Evolutionary conservation across 2,329 filamentous ascomycete species (phyloP).

Genomic region (Cordyceps javanica): DNA sequence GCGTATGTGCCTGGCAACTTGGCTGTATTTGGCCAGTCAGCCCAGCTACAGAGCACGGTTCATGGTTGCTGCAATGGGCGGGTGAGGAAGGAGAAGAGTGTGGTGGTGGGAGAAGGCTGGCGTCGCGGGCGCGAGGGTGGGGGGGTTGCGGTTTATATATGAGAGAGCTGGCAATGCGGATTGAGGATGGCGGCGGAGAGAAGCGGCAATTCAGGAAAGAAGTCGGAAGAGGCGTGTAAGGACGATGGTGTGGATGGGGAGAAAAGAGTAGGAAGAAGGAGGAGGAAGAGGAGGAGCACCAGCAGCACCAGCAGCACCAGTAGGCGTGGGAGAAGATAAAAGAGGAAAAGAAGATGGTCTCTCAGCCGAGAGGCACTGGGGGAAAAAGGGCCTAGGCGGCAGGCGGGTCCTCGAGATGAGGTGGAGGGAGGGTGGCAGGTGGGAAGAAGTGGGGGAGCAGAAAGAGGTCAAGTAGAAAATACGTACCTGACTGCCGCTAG

Average conservation of each 20-base stretch:
- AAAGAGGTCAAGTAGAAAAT: too few relatives aligned
- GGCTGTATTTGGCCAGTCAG: not conserved
- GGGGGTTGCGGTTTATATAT: constrained; percentile 12
- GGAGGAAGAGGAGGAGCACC: not conserved
- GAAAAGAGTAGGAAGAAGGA: not conserved
- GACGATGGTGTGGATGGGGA: not conserved
- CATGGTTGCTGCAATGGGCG: not conserved
- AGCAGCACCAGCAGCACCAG: too few relatives aligned
- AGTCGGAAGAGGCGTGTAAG: not conserved
- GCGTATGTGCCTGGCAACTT: not conserved
- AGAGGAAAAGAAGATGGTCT: not conserved
- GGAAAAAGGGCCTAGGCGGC: not conserved
- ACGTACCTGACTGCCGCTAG: too few relatives aligned
- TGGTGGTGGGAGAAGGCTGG: not conserved
- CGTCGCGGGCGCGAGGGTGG: constrained; percentile 14
- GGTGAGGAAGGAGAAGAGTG: not conserved
- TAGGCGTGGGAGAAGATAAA: not conserved
- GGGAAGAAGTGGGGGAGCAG: too few relatives aligned
- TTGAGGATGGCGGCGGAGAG: not conserved
- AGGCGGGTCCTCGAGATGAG: too few relatives aligned
- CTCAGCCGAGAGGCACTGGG: not conserved
- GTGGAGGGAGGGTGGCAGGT: too few relatives aligned
- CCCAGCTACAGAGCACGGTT: not conserved
- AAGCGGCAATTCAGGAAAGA: not conserved
- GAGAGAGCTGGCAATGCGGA: not conserved